Base-by-base conservation (phyloP, 257 asterid genomes). In the Penstemon davidsonii region DNA sequence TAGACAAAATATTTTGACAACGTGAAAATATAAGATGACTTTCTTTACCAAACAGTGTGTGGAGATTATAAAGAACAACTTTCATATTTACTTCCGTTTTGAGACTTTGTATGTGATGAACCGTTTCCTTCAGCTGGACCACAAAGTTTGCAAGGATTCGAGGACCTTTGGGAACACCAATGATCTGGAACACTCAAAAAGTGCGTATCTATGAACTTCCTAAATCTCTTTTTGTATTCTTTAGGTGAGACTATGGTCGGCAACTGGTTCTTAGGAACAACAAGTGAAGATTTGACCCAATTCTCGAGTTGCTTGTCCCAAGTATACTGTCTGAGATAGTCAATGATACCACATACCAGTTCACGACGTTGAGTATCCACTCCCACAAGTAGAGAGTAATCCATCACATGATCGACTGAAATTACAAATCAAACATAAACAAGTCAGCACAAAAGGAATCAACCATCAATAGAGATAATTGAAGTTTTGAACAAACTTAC, bases 281-380 rank as follows among this genome's bases (percentile, higher is more conserved):
- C 96, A 12, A 92, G 95, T 1, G 98, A 92, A 44, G 97, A 82
- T 54, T 92, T 92, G 68, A 90, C 98, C 97, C 95, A 92, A 73
- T 74, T 86, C 80, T 92, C 98, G 7, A 92, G 84, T 62, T 90
- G 96, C 79, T 92, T 92, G 84, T 90, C 98, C 98, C 98, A 92
- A 2, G 98, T 92, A 72, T 92, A 92, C 76, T 92, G 98, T 81
- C 98, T 81, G 41, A 92, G 92, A 75, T 88, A 92, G 83, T 92
- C 98, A 37, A 92, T 92, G 82, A 92, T 92, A 13, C 98, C 98
- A 44, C 98, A 85, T 4, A 84, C 96, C 76, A 92, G 88, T 80
- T 88, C 90, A 6, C 78, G 87, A 44, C 81, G 78, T 70, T 85
- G 79, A 47, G 80, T 76, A 67, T 92, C 97, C 44, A 92, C 96